These are phyloP conservation scores for Pyrus communis DNA, from an alignment of 306 rosid genomes.

Conservation along the genomic window DNA sequence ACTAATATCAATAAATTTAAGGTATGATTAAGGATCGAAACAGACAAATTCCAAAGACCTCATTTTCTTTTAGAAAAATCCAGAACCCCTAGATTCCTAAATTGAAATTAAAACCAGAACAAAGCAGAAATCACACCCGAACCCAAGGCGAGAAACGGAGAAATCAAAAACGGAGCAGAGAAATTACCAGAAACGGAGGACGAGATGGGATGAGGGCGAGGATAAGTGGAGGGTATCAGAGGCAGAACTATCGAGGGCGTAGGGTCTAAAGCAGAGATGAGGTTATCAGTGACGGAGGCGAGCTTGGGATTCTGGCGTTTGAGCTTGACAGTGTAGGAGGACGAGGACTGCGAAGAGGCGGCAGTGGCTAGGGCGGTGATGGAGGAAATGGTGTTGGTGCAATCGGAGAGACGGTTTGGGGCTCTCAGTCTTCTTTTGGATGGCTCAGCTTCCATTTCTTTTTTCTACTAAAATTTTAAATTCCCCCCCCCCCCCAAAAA, in stretches of 20 bases:
- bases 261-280: conserved; percentile 19
- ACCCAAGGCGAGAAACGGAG: background rate
- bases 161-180: background rate
- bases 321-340: conserved; percentile 7
- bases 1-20: background rate
- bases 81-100: conserved; percentile 6
- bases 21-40: background rate
- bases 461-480: too few relatives aligned
- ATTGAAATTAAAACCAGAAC: background rate
- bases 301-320: conserved; percentile 26
- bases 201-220: background rate
- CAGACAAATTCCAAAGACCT: background rate
- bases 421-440: conserved; percentile 4
- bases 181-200: conserved; percentile 6
- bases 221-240: conserved; percentile 11
- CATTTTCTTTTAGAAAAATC: background rate
- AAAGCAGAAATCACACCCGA: background rate
- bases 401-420: conserved; percentile 55
- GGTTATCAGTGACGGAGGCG: conserved; percentile 16
- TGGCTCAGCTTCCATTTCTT: conserved; percentile 35
- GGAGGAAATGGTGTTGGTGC: conserved; percentile 29
- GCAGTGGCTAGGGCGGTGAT: conserved; percentile 4
- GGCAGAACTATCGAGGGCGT: conserved; percentile 9
- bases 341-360: conserved; percentile 20
- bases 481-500: too few relatives aligned